Evolutionary conservation across 345 rosid genomes (phyloP).

Genomic region (Eutrema yunnanense): DNA sequence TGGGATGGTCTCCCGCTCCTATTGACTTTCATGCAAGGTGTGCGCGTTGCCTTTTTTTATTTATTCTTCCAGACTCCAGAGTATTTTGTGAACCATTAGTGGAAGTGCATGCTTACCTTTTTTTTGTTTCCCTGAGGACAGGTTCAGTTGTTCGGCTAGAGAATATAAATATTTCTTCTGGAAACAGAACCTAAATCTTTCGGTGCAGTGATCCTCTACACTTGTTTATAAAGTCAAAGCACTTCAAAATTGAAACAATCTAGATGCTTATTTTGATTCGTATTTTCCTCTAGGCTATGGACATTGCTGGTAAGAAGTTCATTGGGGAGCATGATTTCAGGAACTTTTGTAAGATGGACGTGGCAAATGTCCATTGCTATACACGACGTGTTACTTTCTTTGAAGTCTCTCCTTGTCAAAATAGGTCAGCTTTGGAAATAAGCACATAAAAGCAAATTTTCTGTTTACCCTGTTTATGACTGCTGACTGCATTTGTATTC

Average conservation of each 20-base stretch:
- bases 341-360: constrained; percentile 98
- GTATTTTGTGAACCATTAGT: not conserved
- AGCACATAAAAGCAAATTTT: constrained; percentile 3
- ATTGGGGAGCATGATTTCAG: constrained; percentile 90
- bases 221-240: not conserved
- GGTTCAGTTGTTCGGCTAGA: constrained; percentile 86
- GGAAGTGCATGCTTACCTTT: not conserved
- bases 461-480: not conserved
- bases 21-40: constrained; percentile 90
- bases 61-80: not conserved
- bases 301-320: constrained; percentile 70
- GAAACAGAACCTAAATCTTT: constrained; percentile 60
- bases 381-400: constrained; percentile 57
- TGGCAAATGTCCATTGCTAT: constrained; percentile 74
- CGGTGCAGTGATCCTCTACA: constrained; percentile 35
- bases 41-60: constrained; percentile 6
- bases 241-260: not conserved
- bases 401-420: constrained; percentile 54
- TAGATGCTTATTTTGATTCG: constrained; percentile 3
- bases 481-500: constrained; percentile 1
- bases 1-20: constrained; percentile 92
- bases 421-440: constrained; percentile 46
- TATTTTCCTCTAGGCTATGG: constrained; percentile 58
- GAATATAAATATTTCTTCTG: constrained; percentile 82
- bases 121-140: constrained; percentile 28